Conservation (phyloP, 2,329 filamentous ascomycete species). For the Botrytis aclada region DNA sequence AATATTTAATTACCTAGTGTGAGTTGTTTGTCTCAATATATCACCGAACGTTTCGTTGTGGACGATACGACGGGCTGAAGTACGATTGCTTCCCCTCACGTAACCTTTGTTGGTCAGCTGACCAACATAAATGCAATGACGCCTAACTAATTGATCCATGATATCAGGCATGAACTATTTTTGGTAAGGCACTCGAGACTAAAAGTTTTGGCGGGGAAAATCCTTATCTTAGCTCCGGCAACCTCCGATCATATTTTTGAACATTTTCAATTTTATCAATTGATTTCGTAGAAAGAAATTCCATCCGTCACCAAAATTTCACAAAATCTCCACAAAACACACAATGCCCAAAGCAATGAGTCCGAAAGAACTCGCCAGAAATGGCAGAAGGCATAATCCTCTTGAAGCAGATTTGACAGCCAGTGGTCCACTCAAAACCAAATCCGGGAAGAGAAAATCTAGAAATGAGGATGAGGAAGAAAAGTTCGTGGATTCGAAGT, state of each 20-base stretch:
- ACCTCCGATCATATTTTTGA: slow-evolving; percentile 15
- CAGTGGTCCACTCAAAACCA: slow-evolving; percentile 66
- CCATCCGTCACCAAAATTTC: slow-evolving; percentile 15
- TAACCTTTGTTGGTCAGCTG: no score
- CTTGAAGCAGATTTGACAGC: slow-evolving; percentile 83
- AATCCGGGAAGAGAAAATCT: slow-evolving; percentile 67
- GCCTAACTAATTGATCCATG: background rate
- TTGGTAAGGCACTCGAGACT: background rate
- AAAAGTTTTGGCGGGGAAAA: background rate
- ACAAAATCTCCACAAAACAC: background rate
- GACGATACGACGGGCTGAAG: background rate
- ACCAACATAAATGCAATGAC: background rate
- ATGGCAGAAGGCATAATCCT: slow-evolving; percentile 76
- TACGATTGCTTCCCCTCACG: background rate
- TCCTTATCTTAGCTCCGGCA: slow-evolving; percentile 21
- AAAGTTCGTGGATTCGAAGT: slow-evolving; percentile 79
- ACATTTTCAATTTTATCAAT: slow-evolving; percentile 23
- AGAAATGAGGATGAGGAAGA: slow-evolving; percentile 59
- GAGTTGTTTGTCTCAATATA: background rate
- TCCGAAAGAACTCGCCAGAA: slow-evolving; percentile 52
- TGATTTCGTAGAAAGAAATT: slow-evolving; percentile 19
- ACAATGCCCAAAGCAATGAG: slow-evolving; percentile 77
- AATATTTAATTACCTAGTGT: background rate
- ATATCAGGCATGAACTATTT: background rate
- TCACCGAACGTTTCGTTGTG: background rate